These are phyloP conservation scores for Cylindrotheca fusiformis DNA, from an alignment of 108 stramenopile species.

Conservation along the genomic window DNA sequence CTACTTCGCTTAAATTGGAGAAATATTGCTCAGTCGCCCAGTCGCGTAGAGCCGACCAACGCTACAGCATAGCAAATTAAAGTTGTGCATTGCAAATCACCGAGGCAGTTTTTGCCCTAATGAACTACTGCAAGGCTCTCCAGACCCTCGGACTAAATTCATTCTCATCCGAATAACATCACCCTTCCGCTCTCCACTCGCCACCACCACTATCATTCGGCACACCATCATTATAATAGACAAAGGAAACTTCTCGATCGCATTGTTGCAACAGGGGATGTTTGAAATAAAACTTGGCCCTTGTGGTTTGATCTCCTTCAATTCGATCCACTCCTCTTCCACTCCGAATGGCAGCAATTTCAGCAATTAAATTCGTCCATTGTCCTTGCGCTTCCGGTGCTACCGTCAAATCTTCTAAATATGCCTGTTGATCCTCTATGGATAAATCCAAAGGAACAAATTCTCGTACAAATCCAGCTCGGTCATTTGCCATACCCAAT, in stretches of 20 bases:
- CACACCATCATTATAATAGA: no score
- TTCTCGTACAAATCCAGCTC: slow-evolving; percentile 26
- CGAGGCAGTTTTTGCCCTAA: no score
- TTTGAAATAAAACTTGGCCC: slow-evolving; percentile 32
- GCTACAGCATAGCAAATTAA: no score
- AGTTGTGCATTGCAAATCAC: no score
- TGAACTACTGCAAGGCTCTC: no score
- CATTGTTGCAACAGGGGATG: slow-evolving; percentile 34
- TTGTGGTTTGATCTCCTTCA: slow-evolving; percentile 32
- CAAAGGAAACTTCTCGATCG: slow-evolving; percentile 45
- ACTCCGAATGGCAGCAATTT: slow-evolving; percentile 32
- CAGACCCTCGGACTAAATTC: no score
- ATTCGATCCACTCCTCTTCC: slow-evolving; percentile 36
- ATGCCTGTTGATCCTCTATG: slow-evolving; percentile 6
- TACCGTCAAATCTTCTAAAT: slow-evolving; percentile 36
- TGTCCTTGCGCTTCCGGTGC: slow-evolving; percentile 39
- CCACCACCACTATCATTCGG: no score
- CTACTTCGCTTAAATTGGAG: no score
- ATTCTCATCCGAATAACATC: no score
- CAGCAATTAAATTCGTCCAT: slow-evolving; percentile 34
- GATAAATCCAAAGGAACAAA: slow-evolving; percentile 47
- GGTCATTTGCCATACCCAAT: slow-evolving; percentile 24
- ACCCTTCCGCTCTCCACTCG: no score
- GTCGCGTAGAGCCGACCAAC: no score
- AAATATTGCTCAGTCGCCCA: no score